Percentiles rank a stretch among this genome's conserved stretches.
These are phyloP conservation scores for Amaranthus hypochondriacus DNA, from an alignment of 148 eudicot genomes.

Conservation along the genomic window DNA sequence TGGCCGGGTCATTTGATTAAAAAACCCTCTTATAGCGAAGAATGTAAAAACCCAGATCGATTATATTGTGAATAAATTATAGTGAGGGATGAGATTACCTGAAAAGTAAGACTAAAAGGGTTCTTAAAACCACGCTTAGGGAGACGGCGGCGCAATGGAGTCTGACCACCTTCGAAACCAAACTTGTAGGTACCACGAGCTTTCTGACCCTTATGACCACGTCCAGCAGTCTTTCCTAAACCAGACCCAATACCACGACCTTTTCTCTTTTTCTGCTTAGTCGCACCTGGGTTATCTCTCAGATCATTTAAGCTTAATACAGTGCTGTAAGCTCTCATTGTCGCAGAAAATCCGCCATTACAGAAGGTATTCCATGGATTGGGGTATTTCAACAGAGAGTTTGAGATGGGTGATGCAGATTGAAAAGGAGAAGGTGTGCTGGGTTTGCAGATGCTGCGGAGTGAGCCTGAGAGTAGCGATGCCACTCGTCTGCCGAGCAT, in stretches of 20 bases:
- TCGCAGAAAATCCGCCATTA: conserved; percentile 7
- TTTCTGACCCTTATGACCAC: conserved; percentile 97
- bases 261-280: conserved; percentile 82
- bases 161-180: conserved; percentile 96
- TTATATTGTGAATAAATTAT: background rate
- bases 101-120: conserved; percentile 76
- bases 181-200: conserved; percentile 86
- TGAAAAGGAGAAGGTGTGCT: background rate
- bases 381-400: background rate
- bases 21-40: no score
- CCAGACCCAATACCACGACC: conserved; percentile 98
- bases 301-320: conserved; percentile 66
- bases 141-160: conserved; percentile 70
- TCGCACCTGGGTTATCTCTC: conserved; percentile 76
- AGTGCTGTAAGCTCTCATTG: conserved; percentile 44
- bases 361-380: background rate
- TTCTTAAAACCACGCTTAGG: conserved; percentile 89
- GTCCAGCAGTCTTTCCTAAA: conserved; percentile 88
- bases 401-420: conserved; percentile 13
- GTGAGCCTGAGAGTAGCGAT: conserved; percentile 27
- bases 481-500: conserved; percentile 38
- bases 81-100: conserved; percentile 35
- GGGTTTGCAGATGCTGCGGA: conserved; percentile 22
- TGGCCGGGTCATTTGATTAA: no score
- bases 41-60: background rate